A percentile compares a stretch with the other conserved stretches of the same genome.
These are phyloP conservation scores for Oryza longistaminata DNA, from an alignment of 176 grass and related monocot genomes.

Conservation along the genomic window DNA sequence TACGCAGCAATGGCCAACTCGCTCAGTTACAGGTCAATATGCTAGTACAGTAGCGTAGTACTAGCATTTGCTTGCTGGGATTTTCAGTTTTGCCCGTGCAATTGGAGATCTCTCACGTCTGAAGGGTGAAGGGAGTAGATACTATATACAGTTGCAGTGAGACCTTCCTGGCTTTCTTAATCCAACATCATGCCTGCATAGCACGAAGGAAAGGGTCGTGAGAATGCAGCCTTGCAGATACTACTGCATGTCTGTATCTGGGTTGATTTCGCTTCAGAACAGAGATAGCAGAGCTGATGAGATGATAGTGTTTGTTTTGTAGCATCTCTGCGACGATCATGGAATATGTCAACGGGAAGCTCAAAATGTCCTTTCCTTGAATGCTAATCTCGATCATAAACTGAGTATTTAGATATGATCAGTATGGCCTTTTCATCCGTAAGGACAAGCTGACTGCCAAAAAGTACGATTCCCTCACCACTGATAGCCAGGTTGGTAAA, in stretches of 20 bases:
- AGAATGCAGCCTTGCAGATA: not conserved
- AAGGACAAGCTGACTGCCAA: not conserved
- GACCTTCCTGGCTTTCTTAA: not conserved
- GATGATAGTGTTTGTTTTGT: not conserved
- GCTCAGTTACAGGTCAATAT: not conserved
- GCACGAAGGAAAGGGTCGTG: not conserved
- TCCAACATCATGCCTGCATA: not conserved
- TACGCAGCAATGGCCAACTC: not conserved
- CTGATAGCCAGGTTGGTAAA: not conserved
- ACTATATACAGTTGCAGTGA: not conserved
- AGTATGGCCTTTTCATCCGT: not conserved
- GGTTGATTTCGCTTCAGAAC: not conserved
- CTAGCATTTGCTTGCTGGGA: not conserved
- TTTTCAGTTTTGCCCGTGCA: not conserved
- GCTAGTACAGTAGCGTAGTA: not conserved
- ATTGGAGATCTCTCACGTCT: constrained; percentile 12
- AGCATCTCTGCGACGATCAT: not conserved
- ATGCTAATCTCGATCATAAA: not conserved
- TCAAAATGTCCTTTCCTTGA: not conserved
- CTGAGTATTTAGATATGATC: not conserved
- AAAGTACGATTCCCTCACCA: not conserved
- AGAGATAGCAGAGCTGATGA: not conserved
- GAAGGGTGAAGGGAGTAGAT: not conserved
- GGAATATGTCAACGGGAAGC: not conserved
- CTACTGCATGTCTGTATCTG: not conserved